phyloP scores from a whole-genome alignment of 1,284 basidiomycete species.

The Blastosporella zonata region DNA sequence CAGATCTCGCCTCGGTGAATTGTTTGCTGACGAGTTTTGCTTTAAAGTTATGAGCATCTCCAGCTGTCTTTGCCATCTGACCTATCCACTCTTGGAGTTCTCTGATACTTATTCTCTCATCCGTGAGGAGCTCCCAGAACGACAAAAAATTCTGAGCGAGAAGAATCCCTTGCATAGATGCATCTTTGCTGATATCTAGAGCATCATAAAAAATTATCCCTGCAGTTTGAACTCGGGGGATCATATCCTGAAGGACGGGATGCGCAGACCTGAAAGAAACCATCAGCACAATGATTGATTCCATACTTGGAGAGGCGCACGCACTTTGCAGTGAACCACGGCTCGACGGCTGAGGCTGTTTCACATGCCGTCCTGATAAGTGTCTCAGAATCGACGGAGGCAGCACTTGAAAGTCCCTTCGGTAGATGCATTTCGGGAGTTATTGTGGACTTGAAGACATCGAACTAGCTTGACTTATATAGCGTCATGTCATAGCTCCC shows the following conservation, averaged over 20 bases:
- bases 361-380: slow-evolving; percentile 1
- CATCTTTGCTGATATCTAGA: slow-evolving; percentile 2
- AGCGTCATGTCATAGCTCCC: neutral
- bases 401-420: neutral
- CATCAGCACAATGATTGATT: neutral
- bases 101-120: neutral
- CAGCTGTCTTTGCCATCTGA: neutral
- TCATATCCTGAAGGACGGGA: slow-evolving; percentile 7
- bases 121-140: neutral
- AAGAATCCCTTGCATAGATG: slow-evolving; percentile 2
- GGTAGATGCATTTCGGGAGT: too few species aligned
- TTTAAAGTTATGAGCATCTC: neutral
- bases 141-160: slow-evolving; percentile 7
- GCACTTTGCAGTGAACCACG: slow-evolving; percentile 10
- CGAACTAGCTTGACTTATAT: neutral
- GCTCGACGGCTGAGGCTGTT: slow-evolving; percentile 2
- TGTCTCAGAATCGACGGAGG: neutral
- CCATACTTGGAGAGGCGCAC: neutral
- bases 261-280: slow-evolving; percentile 3
- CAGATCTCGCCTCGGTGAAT: slow-evolving; percentile 1
- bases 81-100: slow-evolving; percentile 7
- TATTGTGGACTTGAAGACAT: neutral
- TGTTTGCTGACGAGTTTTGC: neutral
- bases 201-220: slow-evolving; percentile 2
- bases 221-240: slow-evolving; percentile 1